Evolutionary conservation across 345 rosid species (phyloP).

Genomic region (Bretschneidera sinensis): DNA sequence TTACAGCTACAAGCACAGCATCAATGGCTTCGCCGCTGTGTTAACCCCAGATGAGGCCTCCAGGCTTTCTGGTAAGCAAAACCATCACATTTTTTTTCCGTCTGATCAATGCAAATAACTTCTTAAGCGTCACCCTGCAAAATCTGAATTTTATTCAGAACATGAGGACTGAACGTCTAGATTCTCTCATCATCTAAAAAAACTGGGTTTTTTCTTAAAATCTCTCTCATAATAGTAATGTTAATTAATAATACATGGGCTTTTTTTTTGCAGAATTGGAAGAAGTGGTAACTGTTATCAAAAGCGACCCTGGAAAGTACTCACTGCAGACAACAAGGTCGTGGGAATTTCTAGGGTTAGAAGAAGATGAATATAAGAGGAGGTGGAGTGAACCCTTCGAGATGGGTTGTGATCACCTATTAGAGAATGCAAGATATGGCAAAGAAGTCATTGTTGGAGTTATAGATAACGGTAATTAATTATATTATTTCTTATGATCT

Average conservation of each 20-base stretch:
- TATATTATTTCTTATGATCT: conserved; percentile 9
- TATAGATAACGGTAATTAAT: conserved; percentile 62
- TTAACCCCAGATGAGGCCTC: conserved; percentile 64
- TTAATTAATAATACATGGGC: not conserved
- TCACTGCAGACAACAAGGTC: conserved; percentile 78
- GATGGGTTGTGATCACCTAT: no score
- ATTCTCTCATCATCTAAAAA: no score
- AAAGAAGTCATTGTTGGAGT: conserved; percentile 65
- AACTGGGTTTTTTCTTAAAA: no score
- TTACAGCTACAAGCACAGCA: conserved; percentile 85
- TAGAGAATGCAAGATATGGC: conserved; percentile 55
- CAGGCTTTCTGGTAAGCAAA: conserved; percentile 58
- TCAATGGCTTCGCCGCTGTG: conserved; percentile 79
- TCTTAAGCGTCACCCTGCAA: no score
- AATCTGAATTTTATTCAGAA: no score
- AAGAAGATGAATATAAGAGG: conserved; percentile 32
- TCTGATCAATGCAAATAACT: no score
- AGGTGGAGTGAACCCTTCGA: not conserved
- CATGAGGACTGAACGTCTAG: no score
- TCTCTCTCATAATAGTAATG: not conserved
- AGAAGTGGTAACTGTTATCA: conserved; percentile 53
- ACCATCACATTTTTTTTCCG: not conserved
- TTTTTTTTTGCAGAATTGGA: conserved; percentile 39
- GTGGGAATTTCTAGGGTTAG: conserved; percentile 78
- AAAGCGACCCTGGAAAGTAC: conserved; percentile 46